phyloP scores from a whole-genome alignment of 768 basidiomycete genomes.

The Agaricus sinodeliciosus region DNA sequence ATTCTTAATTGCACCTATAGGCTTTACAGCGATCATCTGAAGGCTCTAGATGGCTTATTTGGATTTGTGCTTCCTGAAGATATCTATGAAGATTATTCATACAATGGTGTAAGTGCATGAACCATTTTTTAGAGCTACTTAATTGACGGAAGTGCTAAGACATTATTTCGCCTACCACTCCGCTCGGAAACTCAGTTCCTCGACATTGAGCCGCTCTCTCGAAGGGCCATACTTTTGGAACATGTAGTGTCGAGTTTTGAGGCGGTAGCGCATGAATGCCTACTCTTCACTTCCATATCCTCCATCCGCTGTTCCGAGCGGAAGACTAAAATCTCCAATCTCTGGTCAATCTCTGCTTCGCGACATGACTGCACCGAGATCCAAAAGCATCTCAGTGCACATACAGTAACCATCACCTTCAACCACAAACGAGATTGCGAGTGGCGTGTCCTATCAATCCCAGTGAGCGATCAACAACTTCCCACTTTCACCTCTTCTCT shows the following conservation, averaged over 20 bases:
- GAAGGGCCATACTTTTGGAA: slow-evolving; percentile 14
- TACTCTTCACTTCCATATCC: slow-evolving; percentile 34
- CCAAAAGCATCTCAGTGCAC: not conserved
- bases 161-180: slow-evolving; percentile 42
- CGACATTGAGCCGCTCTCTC: slow-evolving; percentile 16
- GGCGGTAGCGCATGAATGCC: slow-evolving; percentile 25
- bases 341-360: slow-evolving; percentile 21
- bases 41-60: slow-evolving; percentile 31
- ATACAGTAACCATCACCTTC: slow-evolving; percentile 13
- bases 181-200: slow-evolving; percentile 21
- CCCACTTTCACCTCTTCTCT: slow-evolving; percentile 1
- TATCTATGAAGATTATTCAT: slow-evolving; percentile 18
- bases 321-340: slow-evolving; percentile 1
- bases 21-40: slow-evolving; percentile 35
- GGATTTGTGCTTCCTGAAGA: slow-evolving; percentile 22
- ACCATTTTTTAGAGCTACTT: not conserved
- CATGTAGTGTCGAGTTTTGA: slow-evolving; percentile 26
- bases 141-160: slow-evolving; percentile 21
- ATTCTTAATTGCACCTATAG: slow-evolving; percentile 18
- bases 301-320: slow-evolving; percentile 23
- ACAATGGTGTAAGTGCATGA: slow-evolving; percentile 31
- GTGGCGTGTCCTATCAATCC: slow-evolving; percentile 12
- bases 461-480: slow-evolving; percentile 4
- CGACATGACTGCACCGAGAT: slow-evolving; percentile 8
- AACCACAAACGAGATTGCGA: not conserved